Conservation (phyloP, 345 rosid species). For the Eucalyptus fibrosa region DNA sequence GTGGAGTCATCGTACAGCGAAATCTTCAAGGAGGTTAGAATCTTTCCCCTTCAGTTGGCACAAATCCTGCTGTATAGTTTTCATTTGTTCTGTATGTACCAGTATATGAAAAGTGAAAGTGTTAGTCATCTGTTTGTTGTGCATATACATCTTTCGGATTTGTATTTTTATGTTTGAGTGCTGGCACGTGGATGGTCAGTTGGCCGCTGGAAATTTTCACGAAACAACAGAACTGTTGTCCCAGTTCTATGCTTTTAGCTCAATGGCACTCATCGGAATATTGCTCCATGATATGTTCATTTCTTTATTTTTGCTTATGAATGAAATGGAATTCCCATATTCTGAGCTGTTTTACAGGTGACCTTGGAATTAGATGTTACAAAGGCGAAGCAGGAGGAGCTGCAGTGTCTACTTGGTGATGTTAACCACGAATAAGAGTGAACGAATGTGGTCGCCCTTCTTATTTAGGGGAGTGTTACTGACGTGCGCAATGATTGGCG, state of each 20-base stretch:
- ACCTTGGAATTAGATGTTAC: constrained; percentile 50
- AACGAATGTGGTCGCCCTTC: not conserved
- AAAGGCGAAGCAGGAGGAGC: constrained; percentile 32
- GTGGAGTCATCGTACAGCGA: constrained; percentile 47
- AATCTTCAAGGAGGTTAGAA: constrained; percentile 76
- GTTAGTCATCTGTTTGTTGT: not conserved
- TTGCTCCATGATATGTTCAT: not conserved
- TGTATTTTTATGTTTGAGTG: not conserved
- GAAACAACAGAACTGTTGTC: not conserved
- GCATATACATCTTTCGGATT: not conserved
- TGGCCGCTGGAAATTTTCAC: not conserved
- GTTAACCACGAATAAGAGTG: not conserved
- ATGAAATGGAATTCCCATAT: not conserved
- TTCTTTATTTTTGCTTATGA: not conserved
- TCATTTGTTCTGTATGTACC: not conserved
- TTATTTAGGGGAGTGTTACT: not conserved
- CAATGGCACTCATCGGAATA: not conserved
- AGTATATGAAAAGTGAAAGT: not conserved
- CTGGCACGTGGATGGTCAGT: not conserved
- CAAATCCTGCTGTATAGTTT: not conserved
- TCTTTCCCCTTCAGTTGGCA: not conserved
- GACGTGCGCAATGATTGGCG: not conserved
- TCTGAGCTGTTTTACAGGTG: constrained; percentile 24
- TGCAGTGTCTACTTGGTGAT: constrained; percentile 17
- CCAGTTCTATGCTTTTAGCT: not conserved